Evolutionary conservation across 352 stramenopile genomes (phyloP).

Genomic region (Pythium plurisporium): DNA sequence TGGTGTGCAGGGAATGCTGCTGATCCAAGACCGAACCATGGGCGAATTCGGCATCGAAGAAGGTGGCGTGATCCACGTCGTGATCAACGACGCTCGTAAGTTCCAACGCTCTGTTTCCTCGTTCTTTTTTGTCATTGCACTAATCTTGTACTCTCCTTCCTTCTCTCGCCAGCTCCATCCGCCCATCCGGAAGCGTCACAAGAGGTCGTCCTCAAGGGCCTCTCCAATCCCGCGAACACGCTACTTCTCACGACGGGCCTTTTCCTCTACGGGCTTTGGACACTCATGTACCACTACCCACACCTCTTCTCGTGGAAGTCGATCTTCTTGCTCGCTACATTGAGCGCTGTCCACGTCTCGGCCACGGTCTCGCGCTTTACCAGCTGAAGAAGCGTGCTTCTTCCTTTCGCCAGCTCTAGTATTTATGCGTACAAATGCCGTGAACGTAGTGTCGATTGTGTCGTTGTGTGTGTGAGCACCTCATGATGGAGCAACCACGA

Average conservation of each 20-base stretch:
- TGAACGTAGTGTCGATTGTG: neutral
- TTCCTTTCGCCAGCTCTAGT: neutral
- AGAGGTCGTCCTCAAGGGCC: conserved; percentile 45
- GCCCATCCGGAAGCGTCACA: conserved; percentile 40
- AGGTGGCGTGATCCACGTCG: conserved; percentile 66
- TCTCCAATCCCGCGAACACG: conserved; percentile 50
- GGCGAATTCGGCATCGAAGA: conserved; percentile 78
- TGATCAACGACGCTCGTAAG: conserved; percentile 68
- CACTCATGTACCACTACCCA: conserved; percentile 74
- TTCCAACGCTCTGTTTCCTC: conserved; percentile 17
- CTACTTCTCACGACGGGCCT: conserved; percentile 59
- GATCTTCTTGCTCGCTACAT: conserved; percentile 52
- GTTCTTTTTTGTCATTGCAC: neutral
- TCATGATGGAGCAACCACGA: too few relatives aligned
- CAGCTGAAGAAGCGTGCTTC: conserved; percentile 2
- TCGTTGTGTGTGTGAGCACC: neutral
- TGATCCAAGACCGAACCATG: conserved; percentile 55
- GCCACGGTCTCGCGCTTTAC: conserved; percentile 49
- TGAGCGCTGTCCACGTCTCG: conserved; percentile 63
- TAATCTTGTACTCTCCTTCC: too few relatives aligned
- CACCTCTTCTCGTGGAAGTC: conserved; percentile 77
- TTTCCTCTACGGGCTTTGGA: conserved; percentile 71
- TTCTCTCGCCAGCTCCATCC: conserved; percentile 31
- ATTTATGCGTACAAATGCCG: conserved; percentile 10
- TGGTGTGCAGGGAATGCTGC: conserved; percentile 48